These are phyloP conservation scores for Kodamaea fukazawae DNA, from an alignment of 805 yeast species.

Conservation along the genomic window DNA sequence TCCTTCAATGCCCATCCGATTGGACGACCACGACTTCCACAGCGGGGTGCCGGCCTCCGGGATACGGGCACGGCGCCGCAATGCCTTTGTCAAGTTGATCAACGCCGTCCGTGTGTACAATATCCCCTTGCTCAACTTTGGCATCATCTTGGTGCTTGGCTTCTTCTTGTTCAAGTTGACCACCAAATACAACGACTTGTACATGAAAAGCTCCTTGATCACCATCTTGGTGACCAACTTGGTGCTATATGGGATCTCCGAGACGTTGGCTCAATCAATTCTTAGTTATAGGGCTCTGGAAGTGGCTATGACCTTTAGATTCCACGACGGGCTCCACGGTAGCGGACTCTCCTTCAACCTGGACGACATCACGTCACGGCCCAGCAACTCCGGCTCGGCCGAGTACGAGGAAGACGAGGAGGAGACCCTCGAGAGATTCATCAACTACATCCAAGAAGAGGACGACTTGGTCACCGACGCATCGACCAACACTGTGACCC, in stretches of 20 bases:
- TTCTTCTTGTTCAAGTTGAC: conserved; percentile 51
- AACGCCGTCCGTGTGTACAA: conserved; percentile 41
- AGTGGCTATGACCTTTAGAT: conserved; percentile 21
- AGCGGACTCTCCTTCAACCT: conserved; percentile 21
- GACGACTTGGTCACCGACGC: conserved; percentile 4
- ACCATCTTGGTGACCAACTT: conserved; percentile 80
- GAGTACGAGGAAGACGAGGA: conserved; percentile 13
- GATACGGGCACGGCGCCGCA: not conserved
- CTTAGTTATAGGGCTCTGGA: conserved; percentile 23
- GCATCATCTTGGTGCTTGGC: conserved; percentile 49
- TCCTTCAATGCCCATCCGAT: conserved; percentile 21
- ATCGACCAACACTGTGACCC: conserved; percentile 3
- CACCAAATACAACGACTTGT: conserved; percentile 56
- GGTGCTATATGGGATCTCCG: conserved; percentile 85
- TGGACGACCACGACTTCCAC: conserved; percentile 14
- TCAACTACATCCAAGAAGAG: conserved; percentile 35
- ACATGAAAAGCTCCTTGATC: conserved; percentile 62
- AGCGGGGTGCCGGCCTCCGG: conserved; percentile 12
- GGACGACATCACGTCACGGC: conserved; percentile 12
- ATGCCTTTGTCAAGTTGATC: conserved; percentile 15
- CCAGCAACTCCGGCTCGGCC: conserved; percentile 1
- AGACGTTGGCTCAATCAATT: conserved; percentile 80
- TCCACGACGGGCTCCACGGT: conserved; percentile 13
- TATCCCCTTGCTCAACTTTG: conserved; percentile 57
- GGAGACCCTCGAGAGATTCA: conserved; percentile 28